Conservation (phyloP, 176 grass and related monocot genomes). For the Secale cereale region DNA sequence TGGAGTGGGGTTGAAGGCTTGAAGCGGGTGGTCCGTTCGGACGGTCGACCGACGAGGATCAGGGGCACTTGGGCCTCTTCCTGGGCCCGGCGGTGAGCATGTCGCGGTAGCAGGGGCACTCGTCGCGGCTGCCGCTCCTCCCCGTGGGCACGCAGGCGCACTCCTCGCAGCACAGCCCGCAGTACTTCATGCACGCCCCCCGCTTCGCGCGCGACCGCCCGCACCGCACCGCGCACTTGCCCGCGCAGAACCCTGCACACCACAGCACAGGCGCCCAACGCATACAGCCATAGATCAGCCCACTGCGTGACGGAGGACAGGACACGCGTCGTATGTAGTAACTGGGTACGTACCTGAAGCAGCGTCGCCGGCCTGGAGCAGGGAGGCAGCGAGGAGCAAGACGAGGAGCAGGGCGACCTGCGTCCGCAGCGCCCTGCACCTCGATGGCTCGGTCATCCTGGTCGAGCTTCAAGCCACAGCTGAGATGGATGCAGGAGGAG, state of each 20-base stretch:
- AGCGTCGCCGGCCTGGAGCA: constrained; percentile 22
- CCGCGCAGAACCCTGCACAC: constrained; percentile 31
- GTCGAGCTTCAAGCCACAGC: background rate
- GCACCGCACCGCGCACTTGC: constrained; percentile 57
- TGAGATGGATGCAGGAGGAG: no score
- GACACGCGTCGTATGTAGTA: no score
- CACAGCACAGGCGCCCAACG: no score
- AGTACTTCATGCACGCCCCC: constrained; percentile 38
- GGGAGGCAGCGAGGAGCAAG: background rate
- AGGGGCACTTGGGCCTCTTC: constrained; percentile 43
- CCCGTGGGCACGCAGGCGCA: constrained; percentile 61
- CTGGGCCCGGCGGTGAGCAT: constrained; percentile 40
- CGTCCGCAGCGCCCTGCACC: background rate
- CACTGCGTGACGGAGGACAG: no score
- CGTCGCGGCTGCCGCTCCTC: constrained; percentile 17
- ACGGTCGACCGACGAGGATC: background rate
- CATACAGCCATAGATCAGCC: background rate
- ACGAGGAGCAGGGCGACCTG: background rate
- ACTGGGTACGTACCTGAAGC: constrained; percentile 20
- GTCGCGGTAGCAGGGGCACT: constrained; percentile 72
- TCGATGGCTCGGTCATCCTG: background rate
- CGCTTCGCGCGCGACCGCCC: background rate
- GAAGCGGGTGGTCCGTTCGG: background rate
- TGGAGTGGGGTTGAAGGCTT: background rate
- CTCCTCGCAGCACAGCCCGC: constrained; percentile 60